Conservation (phyloP, 2,329 filamentous ascomycete species). For the Trichoderma sp. region DNA sequence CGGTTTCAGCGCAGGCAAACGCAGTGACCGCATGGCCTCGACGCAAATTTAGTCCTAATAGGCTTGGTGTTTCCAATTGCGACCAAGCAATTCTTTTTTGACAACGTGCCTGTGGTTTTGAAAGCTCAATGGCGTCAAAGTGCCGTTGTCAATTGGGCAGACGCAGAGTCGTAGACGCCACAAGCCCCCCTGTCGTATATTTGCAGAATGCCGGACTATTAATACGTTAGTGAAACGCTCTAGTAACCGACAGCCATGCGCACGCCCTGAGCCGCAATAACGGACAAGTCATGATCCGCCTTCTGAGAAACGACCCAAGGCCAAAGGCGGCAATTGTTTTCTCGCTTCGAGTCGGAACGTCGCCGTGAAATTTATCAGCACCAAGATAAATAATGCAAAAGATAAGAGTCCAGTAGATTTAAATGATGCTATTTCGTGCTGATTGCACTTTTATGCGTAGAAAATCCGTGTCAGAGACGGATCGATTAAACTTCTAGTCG, state of each 20-base stretch:
- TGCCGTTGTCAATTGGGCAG: neutral
- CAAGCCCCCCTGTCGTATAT: neutral
- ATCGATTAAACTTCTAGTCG: neutral
- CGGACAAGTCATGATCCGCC: conserved; percentile 2
- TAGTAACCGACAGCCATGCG: conserved; percentile 12
- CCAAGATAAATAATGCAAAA: neutral
- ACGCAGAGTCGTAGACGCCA: conserved; percentile 9
- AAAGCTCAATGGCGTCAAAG: neutral
- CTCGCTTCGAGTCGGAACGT: neutral
- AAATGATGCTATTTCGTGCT: neutral
- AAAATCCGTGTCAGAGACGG: neutral
- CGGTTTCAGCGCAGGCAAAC: conserved; percentile 33
- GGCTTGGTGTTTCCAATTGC: neutral
- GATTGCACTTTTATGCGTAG: neutral
- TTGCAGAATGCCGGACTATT: conserved; percentile 2
- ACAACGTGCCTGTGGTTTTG: neutral
- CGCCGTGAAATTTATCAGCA: neutral
- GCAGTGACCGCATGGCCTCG: conserved; percentile 15
- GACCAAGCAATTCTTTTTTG: neutral
- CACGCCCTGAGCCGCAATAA: neutral
- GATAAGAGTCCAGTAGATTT: neutral
- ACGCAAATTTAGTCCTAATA: neutral
- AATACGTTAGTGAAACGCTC: conserved; percentile 11
- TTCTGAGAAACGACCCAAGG: neutral
- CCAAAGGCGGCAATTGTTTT: neutral